Conservation (phyloP, 352 stramenopile species). For the Phytophthora gonapodyides region DNA sequence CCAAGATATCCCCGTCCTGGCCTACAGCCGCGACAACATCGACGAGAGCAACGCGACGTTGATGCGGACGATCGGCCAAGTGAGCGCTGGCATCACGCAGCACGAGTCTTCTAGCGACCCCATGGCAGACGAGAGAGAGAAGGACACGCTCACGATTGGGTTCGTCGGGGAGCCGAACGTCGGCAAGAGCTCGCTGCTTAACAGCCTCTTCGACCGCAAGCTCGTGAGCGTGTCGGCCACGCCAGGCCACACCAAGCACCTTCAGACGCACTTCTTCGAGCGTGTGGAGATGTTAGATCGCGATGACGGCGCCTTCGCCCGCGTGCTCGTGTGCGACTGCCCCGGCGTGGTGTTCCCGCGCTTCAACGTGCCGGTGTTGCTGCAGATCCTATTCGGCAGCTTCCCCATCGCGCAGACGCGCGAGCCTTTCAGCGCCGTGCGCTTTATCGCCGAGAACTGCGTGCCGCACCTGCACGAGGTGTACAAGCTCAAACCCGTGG, state of each 20-base stretch:
- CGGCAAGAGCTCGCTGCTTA: conserved; percentile 95
- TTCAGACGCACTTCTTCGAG: conserved; percentile 83
- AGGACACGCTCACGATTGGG: conserved; percentile 91
- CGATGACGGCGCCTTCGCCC: conserved; percentile 24
- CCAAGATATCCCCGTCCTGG: conserved; percentile 84
- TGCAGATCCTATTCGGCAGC: conserved; percentile 85
- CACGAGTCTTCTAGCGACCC: conserved; percentile 1
- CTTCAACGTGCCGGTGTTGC: conserved; percentile 62
- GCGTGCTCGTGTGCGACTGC: conserved; percentile 78
- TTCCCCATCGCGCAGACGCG: conserved; percentile 87
- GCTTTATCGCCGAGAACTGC: conserved; percentile 87
- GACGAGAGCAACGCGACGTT: conserved; percentile 53
- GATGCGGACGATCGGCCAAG: conserved; percentile 48
- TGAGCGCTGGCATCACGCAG: conserved; percentile 36
- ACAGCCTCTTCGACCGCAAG: conserved; percentile 79
- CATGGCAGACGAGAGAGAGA: conserved; percentile 90
- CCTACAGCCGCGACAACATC: conserved; percentile 68
- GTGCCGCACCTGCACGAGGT: conserved; percentile 65
- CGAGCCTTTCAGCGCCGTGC: conserved; percentile 84
- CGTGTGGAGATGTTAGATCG: conserved; percentile 55
- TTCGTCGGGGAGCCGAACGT: conserved; percentile 99
- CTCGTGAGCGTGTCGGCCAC: conserved; percentile 82
- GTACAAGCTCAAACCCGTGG: conserved; percentile 81
- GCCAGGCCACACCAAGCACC: conserved; percentile 80
- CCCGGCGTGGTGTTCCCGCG: conserved; percentile 83